Evolutionary conservation across 2,329 filamentous ascomycete genomes (phyloP), one percentile per base, ranked within the genome.

Genomic region (Pestalotiopsis fici): DNA sequence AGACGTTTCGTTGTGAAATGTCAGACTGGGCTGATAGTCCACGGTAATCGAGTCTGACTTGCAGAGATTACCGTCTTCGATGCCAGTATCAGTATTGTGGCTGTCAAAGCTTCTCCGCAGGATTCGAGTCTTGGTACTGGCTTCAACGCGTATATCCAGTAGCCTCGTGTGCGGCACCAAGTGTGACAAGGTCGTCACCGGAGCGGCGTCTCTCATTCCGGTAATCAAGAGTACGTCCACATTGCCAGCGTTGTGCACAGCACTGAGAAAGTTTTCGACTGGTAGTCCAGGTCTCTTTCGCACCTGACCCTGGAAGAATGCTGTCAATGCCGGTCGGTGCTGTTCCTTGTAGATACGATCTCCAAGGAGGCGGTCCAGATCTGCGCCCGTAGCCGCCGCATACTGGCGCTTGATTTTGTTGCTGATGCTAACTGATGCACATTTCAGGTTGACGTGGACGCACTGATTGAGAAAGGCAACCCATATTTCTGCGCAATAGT

Each of bases 321-420:
- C 68, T 2, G 84, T 87, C 76, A 91, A 75, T 0, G 79, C 79
- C 72, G 78, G 66, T 43, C 88, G 84, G 70, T 91, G 87, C 67
- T 86, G 71, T 77, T 91, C 88, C 73, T 91, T 91, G 77, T 90
- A 91, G 28, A 68, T 77, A 66, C 88, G 88, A 68, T 91, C 83
- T 0, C 37, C 13, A 47, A 88, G 78, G 59, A 91, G 77, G 43
- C 81, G 82, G 13, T 75, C 60, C 0, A 85, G 25, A 67, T 90
- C 80, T 18, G 84, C 83, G 50, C 83, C 83, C 1, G 77, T 84
- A 54, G 78, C 79, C 2, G 71, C 75, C 1, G 87, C 87, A 63
- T 90, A 91, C 74, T 87, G 83, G 72, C 76, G 77, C 79, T 90
- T 91, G n/a, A 79, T 86, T 1, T 64, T 78, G 73, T 89, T 83